Base-by-base conservation (phyloP, 495 filamentous ascomycete species). In the Aspergillus ostianus region DNA sequence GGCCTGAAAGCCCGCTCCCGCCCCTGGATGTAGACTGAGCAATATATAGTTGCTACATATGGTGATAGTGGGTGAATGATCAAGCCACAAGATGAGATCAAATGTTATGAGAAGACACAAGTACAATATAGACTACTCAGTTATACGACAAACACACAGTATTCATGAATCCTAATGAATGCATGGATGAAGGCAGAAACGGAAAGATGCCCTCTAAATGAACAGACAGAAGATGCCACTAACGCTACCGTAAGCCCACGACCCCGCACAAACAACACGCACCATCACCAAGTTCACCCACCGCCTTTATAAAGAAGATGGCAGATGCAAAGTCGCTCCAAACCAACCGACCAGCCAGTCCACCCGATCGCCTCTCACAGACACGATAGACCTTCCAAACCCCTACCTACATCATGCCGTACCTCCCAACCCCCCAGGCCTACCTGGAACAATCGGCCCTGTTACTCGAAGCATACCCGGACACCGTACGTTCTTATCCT, bases 361-460 rank as follows among this genome's bases (percentile, higher is more conserved):
- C 36, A 12, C 36, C 36, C 9, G 36, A 41, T 41, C 4, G 36
- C 13, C 36, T 4, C 3, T 32, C 29, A 1, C 29, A 32, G 29
- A 32, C 29, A 7, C 13, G 36, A 41, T 10, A 13, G 5, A 13
- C 13, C 32, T 12, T 36, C 32, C 32, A 36, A 30, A 46, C 5
- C 47, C n/a, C n/a, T n/a, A 26, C 23, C 23, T 26, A 26, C 30
- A 51, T 44, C 60, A 70, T 89, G 86, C 82, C 84, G n/a, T 81
- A 83, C 71, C 76, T 88, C 51, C 65, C 78, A 7, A 85, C 84
- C 46, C 79, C 79, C 61, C 78, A 86, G 70, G 77, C 83, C 64
- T 89, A 81, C 81, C 79, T 87, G 59, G 79, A 85, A 63, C 84
- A 88, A 67, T 87, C 86, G 1, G 74, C 78, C 4, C 74, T 85